Percentiles rank a stretch among this genome's conserved stretches.
phyloP scores from a whole-genome alignment of 495 filamentous ascomycete species.

The Daldinia loculata region DNA sequence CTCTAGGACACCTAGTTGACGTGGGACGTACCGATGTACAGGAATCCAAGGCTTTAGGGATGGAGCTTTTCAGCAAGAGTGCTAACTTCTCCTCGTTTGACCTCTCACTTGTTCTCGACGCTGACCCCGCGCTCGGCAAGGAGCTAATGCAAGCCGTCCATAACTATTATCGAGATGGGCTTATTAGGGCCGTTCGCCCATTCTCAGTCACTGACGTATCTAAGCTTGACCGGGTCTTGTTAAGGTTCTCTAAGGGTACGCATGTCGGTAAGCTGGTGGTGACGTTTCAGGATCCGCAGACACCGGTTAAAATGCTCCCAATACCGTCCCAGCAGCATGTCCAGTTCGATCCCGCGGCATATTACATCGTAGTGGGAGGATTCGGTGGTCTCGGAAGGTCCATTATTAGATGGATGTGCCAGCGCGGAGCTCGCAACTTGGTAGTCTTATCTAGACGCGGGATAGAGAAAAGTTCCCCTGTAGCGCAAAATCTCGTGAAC shows the following conservation, averaged over 20 bases:
- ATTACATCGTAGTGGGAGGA: constrained; percentile 63
- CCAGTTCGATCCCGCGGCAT: constrained; percentile 41
- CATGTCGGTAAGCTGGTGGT: constrained; percentile 61
- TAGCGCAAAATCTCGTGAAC: constrained; percentile 9
- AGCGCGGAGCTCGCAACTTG: constrained; percentile 59
- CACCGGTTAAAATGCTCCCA: constrained; percentile 16
- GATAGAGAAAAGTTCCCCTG: constrained; percentile 1
- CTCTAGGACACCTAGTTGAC: constrained; percentile 36
- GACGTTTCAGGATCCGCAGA: constrained; percentile 22
- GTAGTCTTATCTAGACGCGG: constrained; percentile 59
- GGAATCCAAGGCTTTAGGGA: neutral
- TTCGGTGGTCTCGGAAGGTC: constrained; percentile 64
- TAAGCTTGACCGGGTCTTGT: constrained; percentile 54
- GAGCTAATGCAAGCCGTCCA: constrained; percentile 41
- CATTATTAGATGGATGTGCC: constrained; percentile 57
- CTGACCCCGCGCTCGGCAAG: constrained; percentile 22
- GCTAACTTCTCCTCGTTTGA: constrained; percentile 36
- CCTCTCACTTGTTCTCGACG: constrained; percentile 29
- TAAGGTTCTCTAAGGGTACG: constrained; percentile 55
- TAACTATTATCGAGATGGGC: constrained; percentile 25
- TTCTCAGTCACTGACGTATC: constrained; percentile 46
- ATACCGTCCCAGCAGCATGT: constrained; percentile 5
- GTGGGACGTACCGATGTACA: constrained; percentile 31
- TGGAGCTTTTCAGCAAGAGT: constrained; percentile 36
- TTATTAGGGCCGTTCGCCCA: constrained; percentile 33